Conservation (phyloP, 257 asterid genomes). For the Handroanthus guayacan region DNA sequence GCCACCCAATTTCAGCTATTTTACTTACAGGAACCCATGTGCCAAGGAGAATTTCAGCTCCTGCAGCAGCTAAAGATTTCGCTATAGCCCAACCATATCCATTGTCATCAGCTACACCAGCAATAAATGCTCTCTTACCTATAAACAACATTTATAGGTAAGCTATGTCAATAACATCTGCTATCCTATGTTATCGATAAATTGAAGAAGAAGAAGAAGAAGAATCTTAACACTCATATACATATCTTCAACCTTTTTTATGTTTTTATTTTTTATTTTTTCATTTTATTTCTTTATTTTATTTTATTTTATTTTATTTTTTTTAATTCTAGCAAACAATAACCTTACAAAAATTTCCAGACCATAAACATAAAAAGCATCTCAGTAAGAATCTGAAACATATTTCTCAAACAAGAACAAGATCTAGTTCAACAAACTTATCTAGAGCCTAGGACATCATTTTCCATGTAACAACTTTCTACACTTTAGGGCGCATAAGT, state of each 20-base stretch:
- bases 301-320: too few species aligned
- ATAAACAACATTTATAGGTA: slow-evolving; percentile 26
- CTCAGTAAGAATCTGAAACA: not conserved
- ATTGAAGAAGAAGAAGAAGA: not conserved
- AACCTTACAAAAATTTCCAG: not conserved
- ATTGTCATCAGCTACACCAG: slow-evolving; percentile 92
- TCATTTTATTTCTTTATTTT: too few species aligned
- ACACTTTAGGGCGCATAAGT: not conserved
- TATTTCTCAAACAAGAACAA: slow-evolving; percentile 3
- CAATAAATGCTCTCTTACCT: slow-evolving; percentile 92
- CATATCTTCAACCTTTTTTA: not conserved
- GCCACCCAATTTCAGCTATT: slow-evolving; percentile 24
- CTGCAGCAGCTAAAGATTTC: slow-evolving; percentile 90
- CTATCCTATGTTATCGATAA: not conserved
- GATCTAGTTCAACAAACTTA: slow-evolving; percentile 8
- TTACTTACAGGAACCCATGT: slow-evolving; percentile 93
- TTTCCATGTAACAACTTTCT: not conserved
- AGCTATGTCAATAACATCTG: slow-evolving; percentile 5
- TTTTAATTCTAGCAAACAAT: not conserved
- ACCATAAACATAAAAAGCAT: slow-evolving; percentile 6
- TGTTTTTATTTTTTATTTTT: too few species aligned
- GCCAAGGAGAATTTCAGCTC: slow-evolving; percentile 88
- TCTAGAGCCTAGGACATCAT: not conserved
- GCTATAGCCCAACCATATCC: slow-evolving; percentile 98
- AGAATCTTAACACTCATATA: not conserved